A percentile compares a stretch with the other conserved stretches of the same genome.
Evolutionary conservation across 2,329 filamentous ascomycete species (phyloP).

Genomic region (Pseudomassariella vexata): DNA sequence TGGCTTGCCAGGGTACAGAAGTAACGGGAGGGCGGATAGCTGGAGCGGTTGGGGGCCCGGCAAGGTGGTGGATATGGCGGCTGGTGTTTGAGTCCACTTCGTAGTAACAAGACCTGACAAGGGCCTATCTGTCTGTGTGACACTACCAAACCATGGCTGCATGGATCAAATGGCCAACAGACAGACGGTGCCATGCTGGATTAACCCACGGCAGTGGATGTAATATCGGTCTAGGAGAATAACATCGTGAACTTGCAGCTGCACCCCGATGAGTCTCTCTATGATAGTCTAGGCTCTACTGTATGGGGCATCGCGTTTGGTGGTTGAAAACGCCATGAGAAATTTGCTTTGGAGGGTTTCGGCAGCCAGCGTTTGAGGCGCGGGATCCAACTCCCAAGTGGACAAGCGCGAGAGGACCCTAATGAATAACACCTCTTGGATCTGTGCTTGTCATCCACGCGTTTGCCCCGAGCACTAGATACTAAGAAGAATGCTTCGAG

Average conservation of each 20-base stretch:
- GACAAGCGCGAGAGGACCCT: too few species aligned
- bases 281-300: slow-evolving; percentile 9
- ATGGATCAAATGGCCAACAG: slow-evolving; percentile 8
- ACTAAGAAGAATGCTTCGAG: too few species aligned
- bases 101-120: neutral
- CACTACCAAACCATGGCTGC: slow-evolving; percentile 7
- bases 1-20: slow-evolving; percentile 7
- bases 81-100: neutral
- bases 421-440: too few species aligned
- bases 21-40: slow-evolving; percentile 1
- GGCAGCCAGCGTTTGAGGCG: slow-evolving; percentile 1
- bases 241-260: slow-evolving; percentile 5
- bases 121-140: slow-evolving; percentile 1
- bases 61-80: slow-evolving; percentile 2
- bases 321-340: slow-evolving; percentile 2
- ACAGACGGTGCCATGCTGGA: slow-evolving; percentile 14
- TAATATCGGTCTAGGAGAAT: slow-evolving; percentile 21
- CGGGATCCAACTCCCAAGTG: slow-evolving; percentile 4
- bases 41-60: slow-evolving; percentile 1
- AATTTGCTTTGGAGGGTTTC: slow-evolving; percentile 1
- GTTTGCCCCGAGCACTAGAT: too few species aligned
- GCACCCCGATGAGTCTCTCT: neutral
- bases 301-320: slow-evolving; percentile 7
- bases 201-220: slow-evolving; percentile 28
- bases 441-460: too few species aligned